Conservation (phyloP, 768 basidiomycete species). For the Kondoa subrosea region DNA sequence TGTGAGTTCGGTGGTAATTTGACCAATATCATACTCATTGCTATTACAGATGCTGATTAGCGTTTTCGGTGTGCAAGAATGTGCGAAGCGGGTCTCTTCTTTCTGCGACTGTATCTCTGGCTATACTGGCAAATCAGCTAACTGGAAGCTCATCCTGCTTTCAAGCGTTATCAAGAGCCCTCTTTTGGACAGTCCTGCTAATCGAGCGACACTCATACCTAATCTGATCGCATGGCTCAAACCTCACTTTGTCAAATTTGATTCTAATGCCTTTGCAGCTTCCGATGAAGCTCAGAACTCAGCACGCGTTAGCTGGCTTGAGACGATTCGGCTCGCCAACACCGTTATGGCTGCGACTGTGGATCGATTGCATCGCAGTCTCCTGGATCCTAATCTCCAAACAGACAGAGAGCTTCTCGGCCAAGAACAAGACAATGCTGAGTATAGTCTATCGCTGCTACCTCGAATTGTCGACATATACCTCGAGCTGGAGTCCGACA, state of each 20-base stretch:
- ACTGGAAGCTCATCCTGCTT: constrained; percentile 88
- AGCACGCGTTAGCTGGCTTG: constrained; percentile 72
- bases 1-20: constrained; percentile 68
- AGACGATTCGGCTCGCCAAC: constrained; percentile 72
- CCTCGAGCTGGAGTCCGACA: constrained; percentile 56
- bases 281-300: constrained; percentile 50
- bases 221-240: constrained; percentile 85
- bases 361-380: constrained; percentile 66
- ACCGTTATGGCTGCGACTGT: constrained; percentile 77
- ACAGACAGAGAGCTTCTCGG: constrained; percentile 47
- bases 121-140: constrained; percentile 68
- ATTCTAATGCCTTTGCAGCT: constrained; percentile 45
- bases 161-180: constrained; percentile 77
- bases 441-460: constrained; percentile 60
- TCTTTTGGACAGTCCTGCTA: constrained; percentile 64
- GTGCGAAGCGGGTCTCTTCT: constrained; percentile 28
- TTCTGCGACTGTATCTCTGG: constrained; percentile 69
- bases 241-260: constrained; percentile 77
- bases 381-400: constrained; percentile 50
- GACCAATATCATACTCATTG: constrained; percentile 65
- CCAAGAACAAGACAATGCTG: constrained; percentile 83
- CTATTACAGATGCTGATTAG: neutral
- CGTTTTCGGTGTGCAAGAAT: neutral
- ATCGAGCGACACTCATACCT: constrained; percentile 64
- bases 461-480: constrained; percentile 78